Evolutionary conservation across 148 eudicot genomes (phyloP), one percentile per base, ranked within the genome.

Genomic region (Chenopodium album): DNA sequence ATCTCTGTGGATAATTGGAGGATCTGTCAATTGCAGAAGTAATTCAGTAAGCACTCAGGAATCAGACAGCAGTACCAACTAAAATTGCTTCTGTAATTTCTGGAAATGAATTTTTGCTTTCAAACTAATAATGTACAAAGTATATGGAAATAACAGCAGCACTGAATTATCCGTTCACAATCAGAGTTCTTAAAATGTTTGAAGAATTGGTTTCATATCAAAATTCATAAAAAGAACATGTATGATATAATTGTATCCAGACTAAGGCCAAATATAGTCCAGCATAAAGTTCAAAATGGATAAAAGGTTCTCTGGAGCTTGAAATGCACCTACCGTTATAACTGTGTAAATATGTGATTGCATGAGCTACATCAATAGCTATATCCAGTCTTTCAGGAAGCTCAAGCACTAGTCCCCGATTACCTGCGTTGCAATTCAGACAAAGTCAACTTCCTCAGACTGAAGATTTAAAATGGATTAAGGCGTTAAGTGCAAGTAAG

Each of bases 1-100:
- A 86, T 94, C 98, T 89, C 98, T 90, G 87, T 94, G 98, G 85
- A 94, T 91, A 71, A 94, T 92, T 83, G 94, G 92, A 84, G 82
- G 91, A 87, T 94, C 98, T 94, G 95, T 81, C 84, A 87, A 81
- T 73, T 44, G 78, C 79, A 81, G 34, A 14, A 74, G 17, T 26
- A 66, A 22, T 10, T 32, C 65, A 54, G 48, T 23, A 29, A 70
- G 47, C 75, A 50, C 11, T 6, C 31, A 67, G 22, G 20, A 29
- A 28, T 32, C 16, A 6, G 31, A 67, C 17, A 67, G 28, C 29
- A 26, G 26, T 4, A 68, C 46, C 29, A 54, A 37, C 23, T 32
- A 77, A 32, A 17, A 9, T 16, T 73, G 13, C 14, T n/a, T 73
- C 31, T 44, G 31, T 14, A 10, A 48, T 12, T 48, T 48, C 59